Percentiles rank a stretch among this genome's conserved stretches.
Evolutionary conservation across 768 basidiomycete genomes (phyloP).

Genomic region (Rhizopogon sp.): DNA sequence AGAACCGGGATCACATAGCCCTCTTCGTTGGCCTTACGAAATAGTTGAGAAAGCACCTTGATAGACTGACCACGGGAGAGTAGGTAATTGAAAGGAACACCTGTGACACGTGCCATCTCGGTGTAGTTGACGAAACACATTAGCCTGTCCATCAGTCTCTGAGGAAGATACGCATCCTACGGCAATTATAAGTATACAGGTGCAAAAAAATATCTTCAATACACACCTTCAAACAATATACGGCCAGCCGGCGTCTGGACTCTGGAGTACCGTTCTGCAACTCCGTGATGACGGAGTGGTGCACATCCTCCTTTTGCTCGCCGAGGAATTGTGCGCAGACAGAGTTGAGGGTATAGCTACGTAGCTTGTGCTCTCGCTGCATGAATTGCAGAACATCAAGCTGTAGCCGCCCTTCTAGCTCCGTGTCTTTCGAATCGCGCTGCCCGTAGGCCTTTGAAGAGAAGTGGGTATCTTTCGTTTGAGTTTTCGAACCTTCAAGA

Average conservation of each 20-base stretch:
- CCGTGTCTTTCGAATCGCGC: conserved; percentile 92
- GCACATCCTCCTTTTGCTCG: conserved; percentile 99
- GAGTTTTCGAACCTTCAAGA: conserved; percentile 60
- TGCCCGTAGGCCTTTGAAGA: conserved; percentile 97
- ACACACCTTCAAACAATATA: conserved; percentile 92
- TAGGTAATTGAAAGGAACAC: conserved; percentile 98
- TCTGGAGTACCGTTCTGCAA: conserved; percentile 96
- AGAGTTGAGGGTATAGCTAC: conserved; percentile 95
- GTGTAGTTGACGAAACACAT: conserved; percentile 99
- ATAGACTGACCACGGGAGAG: conserved; percentile 95
- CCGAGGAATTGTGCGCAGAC: conserved; percentile 97
- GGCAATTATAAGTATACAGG: not conserved
- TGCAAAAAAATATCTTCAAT: not conserved
- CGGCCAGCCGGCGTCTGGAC: conserved; percentile 85
- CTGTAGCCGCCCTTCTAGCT: conserved; percentile 88
- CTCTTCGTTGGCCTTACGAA: conserved; percentile 86
- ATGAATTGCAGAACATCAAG: conserved; percentile 96
- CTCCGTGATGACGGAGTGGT: conserved; percentile 97
- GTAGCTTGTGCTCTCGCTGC: conserved; percentile 96
- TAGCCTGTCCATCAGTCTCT: conserved; percentile 91
- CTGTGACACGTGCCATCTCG: conserved; percentile 99
- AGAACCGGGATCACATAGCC: conserved; percentile 85
- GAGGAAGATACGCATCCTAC: conserved; percentile 97
- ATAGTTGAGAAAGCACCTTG: conserved; percentile 96
- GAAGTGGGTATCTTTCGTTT: conserved; percentile 92